These are phyloP conservation scores for Albizia julibrissin DNA, from an alignment of 306 rosid species.

Conservation along the genomic window DNA sequence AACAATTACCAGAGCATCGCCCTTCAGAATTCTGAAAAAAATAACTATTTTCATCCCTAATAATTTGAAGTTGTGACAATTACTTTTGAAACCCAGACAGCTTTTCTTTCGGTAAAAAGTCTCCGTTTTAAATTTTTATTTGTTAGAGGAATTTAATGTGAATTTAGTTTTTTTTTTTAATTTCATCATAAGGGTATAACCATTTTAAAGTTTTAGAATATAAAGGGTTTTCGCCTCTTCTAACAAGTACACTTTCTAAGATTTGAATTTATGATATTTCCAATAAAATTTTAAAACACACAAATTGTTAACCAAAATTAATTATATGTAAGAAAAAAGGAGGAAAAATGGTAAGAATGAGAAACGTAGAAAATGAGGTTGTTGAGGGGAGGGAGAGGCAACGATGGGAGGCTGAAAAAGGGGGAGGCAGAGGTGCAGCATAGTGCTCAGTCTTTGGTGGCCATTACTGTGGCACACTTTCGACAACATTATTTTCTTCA, in stretches of 20 bases:
- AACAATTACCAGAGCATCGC: not conserved
- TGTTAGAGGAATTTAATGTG: too few relatives aligned
- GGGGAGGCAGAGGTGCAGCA: slow-evolving; percentile 30
- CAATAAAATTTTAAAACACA: too few relatives aligned
- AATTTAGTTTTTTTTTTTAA: too few relatives aligned
- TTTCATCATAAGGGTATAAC: too few relatives aligned
- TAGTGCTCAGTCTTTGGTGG: slow-evolving; percentile 14
- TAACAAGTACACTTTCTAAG: rapidly evolving
- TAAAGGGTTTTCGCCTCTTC: too few relatives aligned
- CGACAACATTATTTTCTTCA: slow-evolving; percentile 19
- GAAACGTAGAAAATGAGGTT: not conserved
- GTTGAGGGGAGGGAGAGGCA: not conserved
- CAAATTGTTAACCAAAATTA: not conserved
- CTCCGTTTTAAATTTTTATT: too few relatives aligned
- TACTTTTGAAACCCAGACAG: not conserved
- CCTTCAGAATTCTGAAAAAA: not conserved
- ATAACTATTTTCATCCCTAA: not conserved
- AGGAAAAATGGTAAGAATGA: not conserved
- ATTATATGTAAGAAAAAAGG: not conserved
- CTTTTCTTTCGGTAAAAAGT: too few relatives aligned
- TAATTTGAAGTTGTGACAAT: not conserved
- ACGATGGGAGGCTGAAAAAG: not conserved
- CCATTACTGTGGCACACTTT: slow-evolving; percentile 12
- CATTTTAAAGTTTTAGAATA: too few relatives aligned
- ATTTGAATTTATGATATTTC: too few relatives aligned